Base-by-base conservation (phyloP, 441 rosid genomes). In the Euphorbia schlechtendalii region DNA sequence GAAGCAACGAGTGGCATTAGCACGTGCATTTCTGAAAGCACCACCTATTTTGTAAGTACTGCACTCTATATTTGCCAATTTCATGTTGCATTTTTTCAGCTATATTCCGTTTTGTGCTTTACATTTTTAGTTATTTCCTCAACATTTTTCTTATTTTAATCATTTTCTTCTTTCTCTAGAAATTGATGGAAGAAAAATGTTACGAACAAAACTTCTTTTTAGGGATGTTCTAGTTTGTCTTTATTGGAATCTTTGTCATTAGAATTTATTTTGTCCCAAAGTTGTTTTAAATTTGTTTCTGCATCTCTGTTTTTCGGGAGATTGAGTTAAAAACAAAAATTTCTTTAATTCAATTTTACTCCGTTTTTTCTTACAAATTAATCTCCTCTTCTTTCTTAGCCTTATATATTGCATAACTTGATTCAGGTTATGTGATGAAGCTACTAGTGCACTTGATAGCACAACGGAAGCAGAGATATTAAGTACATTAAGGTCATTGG, bases 391-490 rank as follows among this genome's bases (percentile, higher is more conserved):
- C 25, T 24, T 48, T 18, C 11, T 40, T 45, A 15, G 7, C 59
- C 34, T 43, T 46, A 9, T 61, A n/a, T 56, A 45, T 15, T 68
- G 12, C 38, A 68, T 65, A 32, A 46, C 65, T 64, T 68, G 65
- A 45, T 63, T 56, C 83, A 92, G 98, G 91, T 67, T 95, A 67
- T 95, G 98, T 73, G 99, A 95, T 78, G 99, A 92, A 82, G 99
- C 97, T 73, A 92, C 99, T 0, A 92, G 96, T 85, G 97, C 99
- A 36, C 87, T 95, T 58, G 99, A 95, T 77, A 95, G 98, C 82
- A 91, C 99, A n/a, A 94, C 99, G 18, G 98, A 95, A 77, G 97
- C 99, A 56, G 96, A 83, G 86, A 92, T 95, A 81, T 75, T 92
- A 62, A 86, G 60, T 74, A 97, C 99, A 51, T 74, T 95, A 70